These are phyloP conservation scores for Verbena officinalis DNA, from an alignment of 257 asterid genomes.

Conservation along the genomic window DNA sequence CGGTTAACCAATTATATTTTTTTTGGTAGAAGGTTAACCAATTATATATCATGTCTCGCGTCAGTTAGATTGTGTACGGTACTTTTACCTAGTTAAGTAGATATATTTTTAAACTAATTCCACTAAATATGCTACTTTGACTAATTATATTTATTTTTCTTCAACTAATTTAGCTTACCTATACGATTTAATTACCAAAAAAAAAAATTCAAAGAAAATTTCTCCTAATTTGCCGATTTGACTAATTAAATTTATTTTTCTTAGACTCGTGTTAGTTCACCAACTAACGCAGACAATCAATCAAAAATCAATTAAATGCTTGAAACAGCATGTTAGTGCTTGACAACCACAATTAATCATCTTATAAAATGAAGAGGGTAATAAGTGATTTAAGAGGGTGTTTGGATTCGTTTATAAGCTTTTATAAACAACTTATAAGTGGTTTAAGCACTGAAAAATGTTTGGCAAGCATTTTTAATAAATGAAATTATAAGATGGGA, in stretches of 20 bases:
- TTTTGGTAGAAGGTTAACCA: too few relatives aligned
- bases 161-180: conserved; percentile 29
- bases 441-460: too few relatives aligned
- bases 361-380: background rate
- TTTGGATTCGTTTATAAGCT: too few relatives aligned
- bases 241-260: conserved; percentile 3
- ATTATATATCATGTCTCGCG: too few relatives aligned
- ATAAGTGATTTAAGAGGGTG: background rate
- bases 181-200: background rate
- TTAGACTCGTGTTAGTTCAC: conserved; percentile 29
- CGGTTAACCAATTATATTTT: background rate
- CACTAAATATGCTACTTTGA: background rate
- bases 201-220: too few relatives aligned
- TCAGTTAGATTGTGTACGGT: background rate
- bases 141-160: background rate
- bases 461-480: too few relatives aligned
- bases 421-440: too few relatives aligned
- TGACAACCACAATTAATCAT: background rate
- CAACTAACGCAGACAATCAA: conserved; percentile 16
- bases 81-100: background rate
- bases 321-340: conserved; percentile 1
- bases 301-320: background rate
- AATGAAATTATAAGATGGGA: too few relatives aligned
- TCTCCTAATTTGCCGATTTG: background rate
- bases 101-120: background rate